These are phyloP conservation scores for Pelargonium nanum DNA, from an alignment of 345 rosid genomes.

Conservation along the genomic window DNA sequence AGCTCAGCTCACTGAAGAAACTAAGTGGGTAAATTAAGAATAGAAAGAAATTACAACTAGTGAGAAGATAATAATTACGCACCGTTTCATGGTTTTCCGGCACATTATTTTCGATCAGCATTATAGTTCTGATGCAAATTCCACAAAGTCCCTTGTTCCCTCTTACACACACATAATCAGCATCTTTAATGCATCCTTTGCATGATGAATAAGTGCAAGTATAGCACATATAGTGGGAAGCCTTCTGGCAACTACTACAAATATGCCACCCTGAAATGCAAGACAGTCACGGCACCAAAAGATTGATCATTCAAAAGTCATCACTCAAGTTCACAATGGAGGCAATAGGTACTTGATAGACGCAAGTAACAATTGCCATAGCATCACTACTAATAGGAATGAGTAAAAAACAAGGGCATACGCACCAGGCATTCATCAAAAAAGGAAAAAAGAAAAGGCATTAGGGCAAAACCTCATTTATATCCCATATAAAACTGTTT, in stretches of 20 bases:
- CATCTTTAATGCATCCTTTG: constrained; percentile 80
- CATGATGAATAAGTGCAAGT: constrained; percentile 93
- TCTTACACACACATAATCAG: constrained; percentile 72
- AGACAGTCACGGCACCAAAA: constrained; percentile 2
- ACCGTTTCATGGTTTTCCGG: constrained; percentile 54
- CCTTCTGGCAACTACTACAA: constrained; percentile 73
- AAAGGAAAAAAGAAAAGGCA: neutral
- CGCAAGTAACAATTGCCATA: neutral
- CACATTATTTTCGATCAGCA: constrained; percentile 68
- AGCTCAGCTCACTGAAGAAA: neutral
- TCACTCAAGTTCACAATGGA: neutral
- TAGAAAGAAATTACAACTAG: neutral
- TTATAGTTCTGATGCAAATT: constrained; percentile 70
- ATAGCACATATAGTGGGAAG: constrained; percentile 83
- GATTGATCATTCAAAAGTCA: neutral
- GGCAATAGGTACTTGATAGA: neutral
- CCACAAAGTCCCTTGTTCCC: constrained; percentile 89
- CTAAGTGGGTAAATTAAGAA: neutral
- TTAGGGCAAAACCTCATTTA: neutral
- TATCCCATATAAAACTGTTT: neutral
- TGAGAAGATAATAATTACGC: constrained; percentile 12
- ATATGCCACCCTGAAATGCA: constrained; percentile 89
- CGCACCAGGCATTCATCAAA: neutral
- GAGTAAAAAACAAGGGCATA: neutral
- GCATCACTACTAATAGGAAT: neutral